phyloP scores from a whole-genome alignment of 108 stramenopile genomes.

The Skeletonema menzelii region DNA sequence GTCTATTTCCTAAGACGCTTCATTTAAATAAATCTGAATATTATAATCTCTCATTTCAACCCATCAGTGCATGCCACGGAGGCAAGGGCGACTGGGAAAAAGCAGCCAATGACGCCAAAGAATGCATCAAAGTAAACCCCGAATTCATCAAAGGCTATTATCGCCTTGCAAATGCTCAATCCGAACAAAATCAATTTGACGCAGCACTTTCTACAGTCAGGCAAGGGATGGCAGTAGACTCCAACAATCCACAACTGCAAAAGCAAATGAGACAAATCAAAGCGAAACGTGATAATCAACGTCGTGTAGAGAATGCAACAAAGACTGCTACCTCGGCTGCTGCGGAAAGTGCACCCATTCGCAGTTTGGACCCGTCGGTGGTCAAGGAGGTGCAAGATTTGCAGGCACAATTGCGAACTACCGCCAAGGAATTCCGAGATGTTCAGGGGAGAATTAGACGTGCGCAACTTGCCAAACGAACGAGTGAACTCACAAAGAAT shows the following conservation, averaged over 20 bases:
- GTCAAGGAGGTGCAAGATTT: conserved; percentile 82
- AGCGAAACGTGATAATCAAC: conserved; percentile 46
- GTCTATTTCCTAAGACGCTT: background rate
- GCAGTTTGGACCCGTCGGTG: conserved; percentile 41
- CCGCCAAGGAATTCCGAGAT: conserved; percentile 72
- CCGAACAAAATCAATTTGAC: conserved; percentile 78
- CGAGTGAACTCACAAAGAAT: conserved; percentile 61
- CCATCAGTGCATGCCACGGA: conserved; percentile 79
- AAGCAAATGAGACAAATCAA: conserved; percentile 74
- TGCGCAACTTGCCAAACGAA: conserved; percentile 62
- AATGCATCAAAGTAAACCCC: conserved; percentile 88
- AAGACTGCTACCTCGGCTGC: conserved; percentile 5
- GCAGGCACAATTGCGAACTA: conserved; percentile 64
- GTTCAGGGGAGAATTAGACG: conserved; percentile 64
- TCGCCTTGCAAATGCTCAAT: conserved; percentile 83
- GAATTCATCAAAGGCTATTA: conserved; percentile 92
- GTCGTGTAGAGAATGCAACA: conserved; percentile 31
- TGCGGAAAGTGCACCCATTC: conserved; percentile 11
- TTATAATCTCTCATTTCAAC: background rate
- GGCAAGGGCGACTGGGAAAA: conserved; percentile 69
- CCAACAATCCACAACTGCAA: conserved; percentile 76
- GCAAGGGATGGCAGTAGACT: conserved; percentile 78
- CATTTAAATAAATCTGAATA: background rate
- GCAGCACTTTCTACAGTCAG: conserved; percentile 75
- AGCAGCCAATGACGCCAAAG: conserved; percentile 84